Percentiles rank a stretch among this genome's conserved stretches.
phyloP scores from a whole-genome alignment of 306 rosid species.

The Cicer chorassanicum region DNA sequence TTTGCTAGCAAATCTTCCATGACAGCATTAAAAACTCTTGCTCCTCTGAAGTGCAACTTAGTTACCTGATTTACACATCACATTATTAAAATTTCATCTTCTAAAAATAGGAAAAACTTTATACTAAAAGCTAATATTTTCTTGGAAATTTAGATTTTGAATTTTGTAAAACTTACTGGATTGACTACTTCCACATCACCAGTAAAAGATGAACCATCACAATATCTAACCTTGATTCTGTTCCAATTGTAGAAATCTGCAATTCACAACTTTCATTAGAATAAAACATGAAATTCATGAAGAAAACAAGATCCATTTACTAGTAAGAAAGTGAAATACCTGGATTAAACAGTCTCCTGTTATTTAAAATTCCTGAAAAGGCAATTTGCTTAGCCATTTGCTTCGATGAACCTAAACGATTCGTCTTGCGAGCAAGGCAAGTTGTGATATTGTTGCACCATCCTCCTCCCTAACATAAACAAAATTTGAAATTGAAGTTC shows the following conservation, averaged over 20 bases:
- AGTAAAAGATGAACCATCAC: slow-evolving; percentile 93
- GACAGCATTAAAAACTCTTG: slow-evolving; percentile 72
- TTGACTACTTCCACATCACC: slow-evolving; percentile 83
- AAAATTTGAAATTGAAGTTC: slow-evolving; percentile 21
- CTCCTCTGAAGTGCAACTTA: slow-evolving; percentile 89
- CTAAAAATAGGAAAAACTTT: background rate
- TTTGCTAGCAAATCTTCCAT: slow-evolving; percentile 76
- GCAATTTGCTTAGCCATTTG: slow-evolving; percentile 66
- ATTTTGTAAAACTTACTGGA: slow-evolving; percentile 67
- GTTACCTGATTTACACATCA: slow-evolving; percentile 58
- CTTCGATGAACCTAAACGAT: slow-evolving; percentile 85
- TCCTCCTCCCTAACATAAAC: slow-evolving; percentile 82
- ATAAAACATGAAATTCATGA: background rate
- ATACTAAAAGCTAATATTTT: background rate
- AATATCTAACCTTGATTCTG: slow-evolving; percentile 84
- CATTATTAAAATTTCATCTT: slow-evolving; percentile 1
- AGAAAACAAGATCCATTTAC: background rate
- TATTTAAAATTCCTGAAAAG: slow-evolving; percentile 76
- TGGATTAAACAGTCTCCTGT: slow-evolving; percentile 66
- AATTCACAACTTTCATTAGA: slow-evolving; percentile 29
- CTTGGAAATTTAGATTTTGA: slow-evolving; percentile 15
- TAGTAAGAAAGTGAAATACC: slow-evolving; percentile 56
- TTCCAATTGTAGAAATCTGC: slow-evolving; percentile 93
- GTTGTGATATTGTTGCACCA: slow-evolving; percentile 94
- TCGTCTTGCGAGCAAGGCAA: slow-evolving; percentile 75